Conservation (phyloP, 2,329 filamentous ascomycete species). For the Lachnellula subtilissima region DNA sequence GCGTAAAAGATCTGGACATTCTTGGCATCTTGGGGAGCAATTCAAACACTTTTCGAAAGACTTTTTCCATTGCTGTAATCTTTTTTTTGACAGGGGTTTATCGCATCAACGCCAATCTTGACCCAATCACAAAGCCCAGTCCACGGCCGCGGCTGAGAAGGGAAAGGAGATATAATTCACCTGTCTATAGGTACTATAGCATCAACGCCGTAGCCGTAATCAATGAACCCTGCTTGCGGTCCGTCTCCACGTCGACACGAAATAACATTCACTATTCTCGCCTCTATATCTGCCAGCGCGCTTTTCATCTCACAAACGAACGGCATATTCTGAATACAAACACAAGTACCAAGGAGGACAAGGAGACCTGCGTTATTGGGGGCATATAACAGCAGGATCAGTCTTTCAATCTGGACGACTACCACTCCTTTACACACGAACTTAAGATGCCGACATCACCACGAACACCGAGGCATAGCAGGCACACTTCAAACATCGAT, state of each 20-base stretch:
- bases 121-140: conserved; percentile 4
- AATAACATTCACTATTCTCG: conserved; percentile 7
- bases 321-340: neutral
- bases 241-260: conserved; percentile 24
- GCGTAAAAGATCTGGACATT: too few species aligned
- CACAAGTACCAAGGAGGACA: neutral
- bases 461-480: conserved; percentile 54
- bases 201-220: conserved; percentile 19
- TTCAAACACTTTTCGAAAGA: neutral
- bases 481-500: conserved; percentile 52
- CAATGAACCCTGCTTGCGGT: conserved; percentile 9
- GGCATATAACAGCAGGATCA: neutral
- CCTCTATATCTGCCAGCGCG: conserved; percentile 9
- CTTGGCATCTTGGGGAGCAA: too few species aligned
- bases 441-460: conserved; percentile 43
- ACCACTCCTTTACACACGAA: conserved; percentile 10
- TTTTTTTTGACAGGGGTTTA: conserved; percentile 11
- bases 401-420: conserved; percentile 11
- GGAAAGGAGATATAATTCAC: conserved; percentile 11
- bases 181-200: conserved; percentile 21
- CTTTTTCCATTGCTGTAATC: conserved; percentile 12
- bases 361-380: neutral
- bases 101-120: conserved; percentile 13
- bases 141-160: conserved; percentile 1
- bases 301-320: neutral